These are phyloP conservation scores for Ramaria rubella DNA, from an alignment of 768 basidiomycete species.

Conservation along the genomic window DNA sequence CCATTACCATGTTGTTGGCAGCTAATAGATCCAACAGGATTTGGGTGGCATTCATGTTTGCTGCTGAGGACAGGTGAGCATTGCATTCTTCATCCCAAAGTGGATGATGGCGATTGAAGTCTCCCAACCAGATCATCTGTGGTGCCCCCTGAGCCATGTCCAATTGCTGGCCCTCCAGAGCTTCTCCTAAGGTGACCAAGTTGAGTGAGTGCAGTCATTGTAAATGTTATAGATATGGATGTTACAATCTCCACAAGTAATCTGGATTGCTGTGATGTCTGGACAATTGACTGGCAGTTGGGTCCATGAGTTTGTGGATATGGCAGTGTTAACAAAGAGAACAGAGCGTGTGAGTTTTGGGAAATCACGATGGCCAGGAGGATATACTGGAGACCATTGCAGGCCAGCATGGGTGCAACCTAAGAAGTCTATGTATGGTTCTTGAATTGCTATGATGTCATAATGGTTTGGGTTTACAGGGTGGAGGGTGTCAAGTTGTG, in stretches of 20 bases:
- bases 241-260: neutral
- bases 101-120: constrained; percentile 38
- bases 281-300: neutral
- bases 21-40: constrained; percentile 30
- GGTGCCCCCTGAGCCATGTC: constrained; percentile 23
- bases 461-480: constrained; percentile 8
- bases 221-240: neutral
- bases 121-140: constrained; percentile 27
- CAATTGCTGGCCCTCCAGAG: constrained; percentile 31
- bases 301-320: neutral
- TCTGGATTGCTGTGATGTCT: neutral
- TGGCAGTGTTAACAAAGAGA: neutral
- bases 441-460: constrained; percentile 34
- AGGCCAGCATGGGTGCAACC: constrained; percentile 13
- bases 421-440: constrained; percentile 28
- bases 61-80: constrained; percentile 18
- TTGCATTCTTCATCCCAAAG: constrained; percentile 32
- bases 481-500: constrained; percentile 17
- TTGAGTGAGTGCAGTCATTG: neutral
- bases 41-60: constrained; percentile 12
- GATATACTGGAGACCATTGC: constrained; percentile 22
- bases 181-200: neutral
- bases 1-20: constrained; percentile 27
- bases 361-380: constrained; percentile 12
- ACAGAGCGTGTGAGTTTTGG: constrained; percentile 1